Percentiles rank a stretch among this genome's conserved stretches.
Evolutionary conservation across 257 asterid genomes (phyloP).

Genomic region (Handroanthus guayacan): DNA sequence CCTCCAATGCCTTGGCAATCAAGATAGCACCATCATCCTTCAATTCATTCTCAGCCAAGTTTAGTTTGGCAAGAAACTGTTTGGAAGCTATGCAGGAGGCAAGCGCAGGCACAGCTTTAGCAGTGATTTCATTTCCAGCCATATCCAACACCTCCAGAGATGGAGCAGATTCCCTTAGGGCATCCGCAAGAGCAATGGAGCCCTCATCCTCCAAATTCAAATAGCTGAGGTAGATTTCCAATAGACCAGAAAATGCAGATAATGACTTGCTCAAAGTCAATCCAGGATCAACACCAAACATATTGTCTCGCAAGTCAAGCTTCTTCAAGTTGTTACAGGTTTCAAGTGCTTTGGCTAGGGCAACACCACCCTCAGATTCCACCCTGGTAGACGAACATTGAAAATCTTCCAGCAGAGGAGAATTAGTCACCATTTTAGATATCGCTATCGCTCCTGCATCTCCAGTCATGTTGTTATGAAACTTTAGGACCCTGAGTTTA

Average conservation of each 20-base stretch:
- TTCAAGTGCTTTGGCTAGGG: constrained; percentile 72
- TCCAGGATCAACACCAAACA: constrained; percentile 89
- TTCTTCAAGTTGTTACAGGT: constrained; percentile 65
- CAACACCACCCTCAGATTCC: constrained; percentile 82
- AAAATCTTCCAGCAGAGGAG: constrained; percentile 76
- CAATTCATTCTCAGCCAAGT: constrained; percentile 82
- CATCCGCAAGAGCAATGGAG: constrained; percentile 71
- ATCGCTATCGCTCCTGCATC: constrained; percentile 92
- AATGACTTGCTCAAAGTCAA: constrained; percentile 64
- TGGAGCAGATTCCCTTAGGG: constrained; percentile 72
- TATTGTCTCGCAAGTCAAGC: constrained; percentile 89
- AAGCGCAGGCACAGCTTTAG: constrained; percentile 74
- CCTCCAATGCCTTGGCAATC: constrained; percentile 85
- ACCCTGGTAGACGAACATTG: constrained; percentile 91
- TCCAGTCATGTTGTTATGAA: constrained; percentile 93
- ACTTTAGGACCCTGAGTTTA: constrained; percentile 72
- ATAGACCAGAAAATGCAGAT: constrained; percentile 58
- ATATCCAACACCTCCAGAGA: constrained; percentile 77
- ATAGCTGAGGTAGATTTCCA: constrained; percentile 80
- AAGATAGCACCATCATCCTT: constrained; percentile 93
- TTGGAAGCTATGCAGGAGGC: constrained; percentile 79
- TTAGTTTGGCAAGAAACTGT: constrained; percentile 67
- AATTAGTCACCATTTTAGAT: constrained; percentile 61
- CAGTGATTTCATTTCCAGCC: constrained; percentile 95
- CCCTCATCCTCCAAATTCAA: constrained; percentile 92